Percentiles rank a stretch among this genome's conserved stretches.
Conservation (phyloP, 1,139 yeast species). For the Oligophagozyma castellii region DNA sequence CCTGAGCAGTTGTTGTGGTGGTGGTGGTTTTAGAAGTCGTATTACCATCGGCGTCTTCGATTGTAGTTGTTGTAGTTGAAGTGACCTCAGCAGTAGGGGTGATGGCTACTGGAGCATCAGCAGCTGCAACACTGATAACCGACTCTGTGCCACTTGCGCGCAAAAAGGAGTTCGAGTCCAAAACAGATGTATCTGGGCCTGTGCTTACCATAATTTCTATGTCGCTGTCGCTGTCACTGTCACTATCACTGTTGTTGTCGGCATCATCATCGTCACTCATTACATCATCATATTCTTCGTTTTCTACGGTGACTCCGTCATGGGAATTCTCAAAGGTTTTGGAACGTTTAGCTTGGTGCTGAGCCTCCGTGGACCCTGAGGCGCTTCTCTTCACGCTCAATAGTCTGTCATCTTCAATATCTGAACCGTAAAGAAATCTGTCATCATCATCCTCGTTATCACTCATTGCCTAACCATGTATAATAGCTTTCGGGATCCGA, state of each 20-base stretch:
- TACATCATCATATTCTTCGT: slow-evolving; percentile 2
- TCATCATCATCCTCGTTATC: slow-evolving; percentile 59
- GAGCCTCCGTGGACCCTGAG: slow-evolving; percentile 8
- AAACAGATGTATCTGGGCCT: slow-evolving; percentile 24
- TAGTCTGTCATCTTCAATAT: slow-evolving; percentile 29
- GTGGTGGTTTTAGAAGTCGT: slow-evolving; percentile 10
- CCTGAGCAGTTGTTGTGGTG: slow-evolving; percentile 16
- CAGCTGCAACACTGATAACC: slow-evolving; percentile 8
- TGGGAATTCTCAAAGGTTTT: not conserved
- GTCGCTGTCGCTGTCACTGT: slow-evolving; percentile 42
- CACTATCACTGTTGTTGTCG: slow-evolving; percentile 18
- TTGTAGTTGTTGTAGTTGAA: slow-evolving; percentile 19
- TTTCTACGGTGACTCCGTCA: not conserved
- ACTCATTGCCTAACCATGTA: slow-evolving; percentile 10
- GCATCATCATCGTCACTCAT: not conserved
- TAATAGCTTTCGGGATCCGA: too few relatives aligned
- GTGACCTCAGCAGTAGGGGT: slow-evolving; percentile 10
- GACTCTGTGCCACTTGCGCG: slow-evolving; percentile 1
- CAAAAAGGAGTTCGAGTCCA: slow-evolving; percentile 16
- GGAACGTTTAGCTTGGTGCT: not conserved
- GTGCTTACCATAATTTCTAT: slow-evolving; percentile 51
- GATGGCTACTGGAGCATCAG: slow-evolving; percentile 3
- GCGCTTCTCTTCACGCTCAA: slow-evolving; percentile 22
- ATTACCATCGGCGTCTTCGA: slow-evolving; percentile 22
- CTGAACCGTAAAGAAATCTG: slow-evolving; percentile 73